Evolutionary conservation across 495 filamentous ascomycete species (phyloP).

Genomic region (Ascodesmis nigricans): DNA sequence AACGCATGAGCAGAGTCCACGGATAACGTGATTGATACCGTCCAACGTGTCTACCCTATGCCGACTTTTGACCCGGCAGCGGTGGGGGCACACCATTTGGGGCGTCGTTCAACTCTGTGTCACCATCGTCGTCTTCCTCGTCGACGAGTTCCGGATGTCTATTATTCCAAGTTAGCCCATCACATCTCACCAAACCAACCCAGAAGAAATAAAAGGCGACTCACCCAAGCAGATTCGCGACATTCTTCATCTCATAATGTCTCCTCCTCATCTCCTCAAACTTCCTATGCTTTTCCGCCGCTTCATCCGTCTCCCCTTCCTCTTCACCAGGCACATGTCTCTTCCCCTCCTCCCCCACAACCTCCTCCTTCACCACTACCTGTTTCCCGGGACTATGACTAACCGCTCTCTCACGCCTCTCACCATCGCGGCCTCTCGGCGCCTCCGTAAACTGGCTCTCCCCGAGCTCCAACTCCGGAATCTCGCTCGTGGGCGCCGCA

Average conservation of each 20-base stretch:
- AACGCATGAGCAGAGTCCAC: too few relatives aligned
- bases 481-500: too few relatives aligned
- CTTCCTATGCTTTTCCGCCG: conserved; percentile 64
- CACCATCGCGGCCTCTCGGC: conserved; percentile 17
- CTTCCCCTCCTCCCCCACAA: conserved; percentile 28
- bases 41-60: conserved; percentile 9
- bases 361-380: conserved; percentile 52
- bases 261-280: conserved; percentile 83
- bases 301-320: conserved; percentile 51
- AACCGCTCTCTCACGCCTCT: too few relatives aligned
- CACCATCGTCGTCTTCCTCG: conserved; percentile 30
- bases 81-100: conserved; percentile 13
- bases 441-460: conserved; percentile 33
- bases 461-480: conserved; percentile 80
- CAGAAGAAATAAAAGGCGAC: conserved; percentile 12
- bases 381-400: conserved; percentile 37
- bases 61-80: not conserved
- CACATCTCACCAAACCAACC: not conserved
- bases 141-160: conserved; percentile 33
- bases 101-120: conserved; percentile 23
- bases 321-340: conserved; percentile 33
- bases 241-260: conserved; percentile 97
- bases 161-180: conserved; percentile 1
- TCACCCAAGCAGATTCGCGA: conserved; percentile 69
- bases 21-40: not conserved